Percentiles rank a stretch among this genome's conserved stretches.
Conservation (phyloP, 441 rosid species). For the Populus hybrid region DNA sequence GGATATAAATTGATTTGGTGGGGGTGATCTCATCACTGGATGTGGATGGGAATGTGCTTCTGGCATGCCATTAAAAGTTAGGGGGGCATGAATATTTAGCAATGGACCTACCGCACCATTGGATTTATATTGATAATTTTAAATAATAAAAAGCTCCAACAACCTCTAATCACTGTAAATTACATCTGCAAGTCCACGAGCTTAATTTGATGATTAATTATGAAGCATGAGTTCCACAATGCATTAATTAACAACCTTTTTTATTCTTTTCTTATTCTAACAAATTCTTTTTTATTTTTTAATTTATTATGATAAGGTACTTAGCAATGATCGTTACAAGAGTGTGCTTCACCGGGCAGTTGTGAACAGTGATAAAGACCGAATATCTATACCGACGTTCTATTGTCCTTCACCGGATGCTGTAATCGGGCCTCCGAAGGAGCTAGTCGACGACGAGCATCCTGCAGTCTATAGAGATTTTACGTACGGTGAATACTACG, state of each 20-base stretch:
- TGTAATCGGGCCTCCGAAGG: neutral
- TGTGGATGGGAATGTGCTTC: too few species aligned
- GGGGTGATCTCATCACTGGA: too few species aligned
- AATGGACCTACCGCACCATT: neutral
- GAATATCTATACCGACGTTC: conserved; percentile 49
- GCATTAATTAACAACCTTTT: neutral
- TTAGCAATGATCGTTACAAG: conserved; percentile 47
- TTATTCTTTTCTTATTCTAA: neutral
- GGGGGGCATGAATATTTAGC: too few species aligned
- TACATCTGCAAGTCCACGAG: neutral
- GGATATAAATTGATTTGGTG: too few species aligned
- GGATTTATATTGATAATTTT: neutral
- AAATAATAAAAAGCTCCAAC: neutral
- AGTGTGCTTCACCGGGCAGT: conserved; percentile 52
- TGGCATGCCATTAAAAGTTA: too few species aligned
- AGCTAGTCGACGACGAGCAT: neutral
- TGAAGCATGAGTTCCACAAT: neutral
- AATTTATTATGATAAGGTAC: conserved; percentile 15
- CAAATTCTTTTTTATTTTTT: neutral
- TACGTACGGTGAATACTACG: conserved; percentile 31
- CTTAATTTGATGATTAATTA: neutral
- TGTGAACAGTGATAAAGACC: conserved; percentile 37
- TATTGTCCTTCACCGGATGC: conserved; percentile 51
- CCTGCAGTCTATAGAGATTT: conserved; percentile 12
- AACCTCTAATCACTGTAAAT: neutral